These are phyloP conservation scores for Forsythia suspensa DNA, from an alignment of 257 asterid genomes.

Conservation along the genomic window DNA sequence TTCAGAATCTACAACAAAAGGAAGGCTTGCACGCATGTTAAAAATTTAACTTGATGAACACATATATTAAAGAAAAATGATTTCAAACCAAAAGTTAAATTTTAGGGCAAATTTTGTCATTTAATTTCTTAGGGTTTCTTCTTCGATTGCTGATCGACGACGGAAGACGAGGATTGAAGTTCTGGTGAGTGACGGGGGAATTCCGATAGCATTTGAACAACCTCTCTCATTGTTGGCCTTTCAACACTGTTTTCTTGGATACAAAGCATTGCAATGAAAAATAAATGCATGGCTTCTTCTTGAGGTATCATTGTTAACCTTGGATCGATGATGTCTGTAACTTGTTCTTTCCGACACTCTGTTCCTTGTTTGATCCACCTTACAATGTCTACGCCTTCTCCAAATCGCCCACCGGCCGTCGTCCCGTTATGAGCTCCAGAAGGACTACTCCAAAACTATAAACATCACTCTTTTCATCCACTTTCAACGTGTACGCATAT, in stretches of 20 bases:
- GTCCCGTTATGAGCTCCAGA: constrained; percentile 43
- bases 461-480: constrained; percentile 51
- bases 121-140: constrained; percentile 29
- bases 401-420: constrained; percentile 48
- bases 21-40: neutral
- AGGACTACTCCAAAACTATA: constrained; percentile 51
- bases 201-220: constrained; percentile 89
- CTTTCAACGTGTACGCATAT: constrained; percentile 47
- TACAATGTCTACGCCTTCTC: constrained; percentile 49
- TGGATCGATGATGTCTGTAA: constrained; percentile 52
- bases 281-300: constrained; percentile 78
- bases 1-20: neutral
- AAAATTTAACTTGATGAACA: neutral
- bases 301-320: constrained; percentile 57
- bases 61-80: neutral
- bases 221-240: constrained; percentile 91
- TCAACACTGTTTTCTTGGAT: constrained; percentile 76
- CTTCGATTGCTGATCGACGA: constrained; percentile 3
- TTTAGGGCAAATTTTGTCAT: constrained; percentile 28
- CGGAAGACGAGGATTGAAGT: constrained; percentile 41
- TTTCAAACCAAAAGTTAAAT: constrained; percentile 42
- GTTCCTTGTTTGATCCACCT: constrained; percentile 68
- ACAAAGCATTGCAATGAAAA: constrained; percentile 87
- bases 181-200: constrained; percentile 51
- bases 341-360: constrained; percentile 63